Evolutionary conservation across 495 filamentous ascomycete genomes (phyloP).

Genomic region (Neurospora hispaniola): DNA sequence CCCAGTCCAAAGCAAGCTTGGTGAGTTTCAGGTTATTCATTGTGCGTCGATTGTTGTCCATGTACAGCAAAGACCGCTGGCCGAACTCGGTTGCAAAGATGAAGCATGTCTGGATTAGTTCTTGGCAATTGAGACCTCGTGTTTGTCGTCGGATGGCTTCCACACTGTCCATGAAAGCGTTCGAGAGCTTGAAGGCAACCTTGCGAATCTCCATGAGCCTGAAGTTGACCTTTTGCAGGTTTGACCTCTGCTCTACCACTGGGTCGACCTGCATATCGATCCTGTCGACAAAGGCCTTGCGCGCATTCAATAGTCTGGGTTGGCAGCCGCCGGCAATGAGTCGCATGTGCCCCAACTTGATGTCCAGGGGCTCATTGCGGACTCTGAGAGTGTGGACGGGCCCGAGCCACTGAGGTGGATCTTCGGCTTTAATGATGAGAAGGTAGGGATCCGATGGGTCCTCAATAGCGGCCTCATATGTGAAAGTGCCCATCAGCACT

Average conservation of each 20-base stretch:
- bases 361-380: slow-evolving; percentile 68
- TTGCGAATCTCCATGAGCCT: slow-evolving; percentile 93
- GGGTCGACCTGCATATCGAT: slow-evolving; percentile 76
- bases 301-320: slow-evolving; percentile 64
- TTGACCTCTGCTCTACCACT: slow-evolving; percentile 83
- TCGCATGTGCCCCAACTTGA: slow-evolving; percentile 78
- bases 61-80: slow-evolving; percentile 81
- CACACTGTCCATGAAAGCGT: slow-evolving; percentile 98
- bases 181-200: slow-evolving; percentile 92
- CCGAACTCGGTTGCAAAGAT: slow-evolving; percentile 97
- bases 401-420: slow-evolving; percentile 72
- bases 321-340: slow-evolving; percentile 85
- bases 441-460: slow-evolving; percentile 72
- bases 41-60: slow-evolving; percentile 83
- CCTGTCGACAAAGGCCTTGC: slow-evolving; percentile 60
- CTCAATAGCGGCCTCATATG: slow-evolving; percentile 64
- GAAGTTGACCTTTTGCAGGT: slow-evolving; percentile 80
- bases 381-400: slow-evolving; percentile 55
- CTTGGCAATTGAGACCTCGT: slow-evolving; percentile 75
- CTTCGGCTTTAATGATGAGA: slow-evolving; percentile 73
- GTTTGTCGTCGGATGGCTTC: slow-evolving; percentile 83
- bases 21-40: slow-evolving; percentile 97
- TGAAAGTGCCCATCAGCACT: slow-evolving; percentile 77
- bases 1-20: slow-evolving; percentile 88
- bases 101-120: slow-evolving; percentile 97